Conservation (phyloP, 257 asterid species). For the Osmanthus fragrans region DNA sequence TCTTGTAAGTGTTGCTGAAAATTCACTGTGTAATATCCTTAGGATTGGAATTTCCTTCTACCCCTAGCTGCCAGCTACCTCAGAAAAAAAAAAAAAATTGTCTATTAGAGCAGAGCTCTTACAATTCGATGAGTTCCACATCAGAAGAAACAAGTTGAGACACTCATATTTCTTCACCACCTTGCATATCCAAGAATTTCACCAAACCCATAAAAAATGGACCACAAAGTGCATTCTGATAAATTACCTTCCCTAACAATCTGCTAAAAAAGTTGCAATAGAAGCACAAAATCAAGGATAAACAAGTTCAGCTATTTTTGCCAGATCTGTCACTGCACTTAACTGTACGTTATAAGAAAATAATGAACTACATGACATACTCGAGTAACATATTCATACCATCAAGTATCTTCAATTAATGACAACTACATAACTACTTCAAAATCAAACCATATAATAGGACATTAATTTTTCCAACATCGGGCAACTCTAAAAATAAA, state of each 20-base stretch:
- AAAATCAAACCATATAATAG: conserved; percentile 18
- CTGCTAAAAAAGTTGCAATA: conserved; percentile 9
- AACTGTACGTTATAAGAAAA: background rate
- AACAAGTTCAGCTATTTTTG: background rate
- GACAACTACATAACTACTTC: conserved; percentile 14
- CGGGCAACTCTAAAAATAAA: background rate
- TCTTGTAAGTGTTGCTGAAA: background rate
- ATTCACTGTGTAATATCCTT: background rate
- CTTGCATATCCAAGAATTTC: background rate
- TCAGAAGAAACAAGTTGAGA: conserved; percentile 3
- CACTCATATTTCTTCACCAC: background rate
- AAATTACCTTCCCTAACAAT: conserved; percentile 1
- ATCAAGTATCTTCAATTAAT: conserved; percentile 1
- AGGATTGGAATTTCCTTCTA: background rate
- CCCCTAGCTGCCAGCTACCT: background rate
- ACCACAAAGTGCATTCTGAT: background rate
- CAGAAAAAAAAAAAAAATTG: background rate
- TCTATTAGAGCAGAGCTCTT: background rate
- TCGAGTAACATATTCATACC: conserved; percentile 5
- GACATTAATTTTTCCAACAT: background rate
- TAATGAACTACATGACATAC: conserved; percentile 1
- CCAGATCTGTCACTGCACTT: conserved; percentile 6
- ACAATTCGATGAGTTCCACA: background rate
- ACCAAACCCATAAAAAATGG: conserved; percentile 6
- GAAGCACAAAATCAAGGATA: background rate